Evolutionary conservation across 805 yeast species (phyloP).

Genomic region (Maudiozyma pseudohumilis): DNA sequence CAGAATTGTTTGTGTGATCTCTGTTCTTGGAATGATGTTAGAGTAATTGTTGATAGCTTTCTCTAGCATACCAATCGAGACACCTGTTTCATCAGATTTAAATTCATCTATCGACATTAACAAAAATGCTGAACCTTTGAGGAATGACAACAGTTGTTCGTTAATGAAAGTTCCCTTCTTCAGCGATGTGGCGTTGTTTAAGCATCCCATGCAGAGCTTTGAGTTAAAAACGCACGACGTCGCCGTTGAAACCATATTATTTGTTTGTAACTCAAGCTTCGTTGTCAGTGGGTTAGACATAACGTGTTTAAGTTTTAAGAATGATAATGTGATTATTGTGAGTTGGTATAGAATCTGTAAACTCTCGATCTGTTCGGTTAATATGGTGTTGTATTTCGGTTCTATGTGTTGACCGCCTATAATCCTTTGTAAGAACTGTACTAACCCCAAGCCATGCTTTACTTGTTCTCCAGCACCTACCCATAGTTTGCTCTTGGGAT

Average conservation of each 20-base stretch:
- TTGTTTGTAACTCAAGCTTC: constrained; percentile 23
- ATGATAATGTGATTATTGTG: constrained; percentile 22
- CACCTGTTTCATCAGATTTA: constrained; percentile 18
- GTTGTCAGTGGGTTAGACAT: constrained; percentile 17
- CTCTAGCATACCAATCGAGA: constrained; percentile 25
- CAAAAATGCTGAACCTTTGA: constrained; percentile 18
- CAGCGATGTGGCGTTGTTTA: constrained; percentile 10
- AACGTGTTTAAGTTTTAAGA: constrained; percentile 22
- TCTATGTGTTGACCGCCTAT: background rate
- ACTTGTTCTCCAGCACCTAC: constrained; percentile 20
- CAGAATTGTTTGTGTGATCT: constrained; percentile 11
- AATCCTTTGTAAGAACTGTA: constrained; percentile 8
- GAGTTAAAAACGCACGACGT: constrained; percentile 20
- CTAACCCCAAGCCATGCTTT: constrained; percentile 21
- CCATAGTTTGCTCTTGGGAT: constrained; percentile 17
- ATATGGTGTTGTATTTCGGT: background rate
- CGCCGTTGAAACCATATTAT: constrained; percentile 21
- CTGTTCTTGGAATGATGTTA: constrained; percentile 11
- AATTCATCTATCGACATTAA: constrained; percentile 25
- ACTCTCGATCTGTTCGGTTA: constrained; percentile 8
- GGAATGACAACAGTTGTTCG: constrained; percentile 10
- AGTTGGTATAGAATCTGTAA: constrained; percentile 22
- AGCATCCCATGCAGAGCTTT: constrained; percentile 24
- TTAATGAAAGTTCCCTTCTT: constrained; percentile 6
- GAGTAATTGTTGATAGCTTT: constrained; percentile 12